A percentile compares a stretch with the other conserved stretches of the same genome.
phyloP scores from a whole-genome alignment of 148 eudicot genomes.

The Dysphania ambrosioides region DNA sequence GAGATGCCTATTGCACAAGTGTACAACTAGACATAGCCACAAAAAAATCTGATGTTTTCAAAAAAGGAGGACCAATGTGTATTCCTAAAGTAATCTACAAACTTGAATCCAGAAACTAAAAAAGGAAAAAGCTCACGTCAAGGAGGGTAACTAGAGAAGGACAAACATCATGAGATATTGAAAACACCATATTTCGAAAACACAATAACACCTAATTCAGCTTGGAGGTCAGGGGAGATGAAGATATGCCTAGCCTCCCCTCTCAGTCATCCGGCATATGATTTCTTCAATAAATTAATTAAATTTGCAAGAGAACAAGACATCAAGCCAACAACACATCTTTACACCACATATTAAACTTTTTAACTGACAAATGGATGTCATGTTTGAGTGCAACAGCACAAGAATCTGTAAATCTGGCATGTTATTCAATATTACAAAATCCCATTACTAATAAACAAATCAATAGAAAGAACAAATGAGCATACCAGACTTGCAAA shows the following conservation, averaged over 20 bases:
- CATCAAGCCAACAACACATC: not conserved
- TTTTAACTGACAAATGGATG: not conserved
- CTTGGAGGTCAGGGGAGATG: too few species aligned
- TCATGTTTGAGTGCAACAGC: not conserved
- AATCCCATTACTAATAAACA: not conserved
- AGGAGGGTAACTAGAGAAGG: not conserved
- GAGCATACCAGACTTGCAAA: conserved; percentile 71
- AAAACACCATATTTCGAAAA: not conserved
- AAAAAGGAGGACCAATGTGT: not conserved
- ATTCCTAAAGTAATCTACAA: too few species aligned
- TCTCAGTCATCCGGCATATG: not conserved
- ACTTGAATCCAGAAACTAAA: not conserved
- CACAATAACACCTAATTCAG: not conserved
- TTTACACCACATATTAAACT: not conserved
- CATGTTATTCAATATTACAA: not conserved
- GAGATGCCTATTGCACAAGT: not conserved
- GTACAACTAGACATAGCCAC: not conserved
- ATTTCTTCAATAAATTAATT: not conserved
- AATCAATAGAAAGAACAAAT: not conserved
- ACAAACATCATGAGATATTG: not conserved
- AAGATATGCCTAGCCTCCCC: not conserved
- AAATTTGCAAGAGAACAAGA: not conserved
- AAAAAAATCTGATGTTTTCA: not conserved
- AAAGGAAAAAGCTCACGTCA: not conserved
- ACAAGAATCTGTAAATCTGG: not conserved